Percentiles rank a stretch among this genome's conserved stretches.
phyloP scores from a whole-genome alignment of 495 filamentous ascomycete species.

The Tirmania nivea region DNA sequence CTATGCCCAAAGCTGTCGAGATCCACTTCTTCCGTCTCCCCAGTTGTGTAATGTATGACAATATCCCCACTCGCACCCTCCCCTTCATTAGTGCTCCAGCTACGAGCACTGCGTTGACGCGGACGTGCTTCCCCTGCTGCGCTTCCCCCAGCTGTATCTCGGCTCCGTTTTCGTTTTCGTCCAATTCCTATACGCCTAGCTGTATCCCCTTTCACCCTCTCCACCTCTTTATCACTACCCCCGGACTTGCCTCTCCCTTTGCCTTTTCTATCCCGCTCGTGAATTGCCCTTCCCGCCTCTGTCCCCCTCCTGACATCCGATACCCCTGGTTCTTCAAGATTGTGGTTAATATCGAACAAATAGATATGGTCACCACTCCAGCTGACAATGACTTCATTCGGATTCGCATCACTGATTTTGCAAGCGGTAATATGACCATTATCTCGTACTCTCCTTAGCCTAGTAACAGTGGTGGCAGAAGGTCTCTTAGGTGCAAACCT shows the following conservation, averaged over 20 bases:
- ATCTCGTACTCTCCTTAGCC: slow-evolving; percentile 18
- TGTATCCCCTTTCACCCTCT: not conserved
- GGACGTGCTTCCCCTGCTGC: not conserved
- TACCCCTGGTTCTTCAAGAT: slow-evolving; percentile 29
- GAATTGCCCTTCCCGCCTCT: not conserved
- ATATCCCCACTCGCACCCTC: not conserved
- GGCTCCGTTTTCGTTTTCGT: not conserved
- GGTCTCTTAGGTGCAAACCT: slow-evolving; percentile 40
- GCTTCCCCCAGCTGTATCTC: too few relatives aligned
- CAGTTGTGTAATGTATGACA: too few relatives aligned
- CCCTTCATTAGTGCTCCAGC: not conserved
- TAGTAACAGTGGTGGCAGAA: slow-evolving; percentile 24
- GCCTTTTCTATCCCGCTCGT: not conserved
- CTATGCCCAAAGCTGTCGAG: not conserved
- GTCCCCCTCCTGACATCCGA: not conserved
- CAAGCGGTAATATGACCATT: slow-evolving; percentile 54
- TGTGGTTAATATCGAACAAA: slow-evolving; percentile 46
- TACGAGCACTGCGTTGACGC: not conserved
- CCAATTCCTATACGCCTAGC: not conserved
- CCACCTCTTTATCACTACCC: not conserved
- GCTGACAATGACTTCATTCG: slow-evolving; percentile 51
- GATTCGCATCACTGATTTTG: slow-evolving; percentile 58
- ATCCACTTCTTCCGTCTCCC: not conserved
- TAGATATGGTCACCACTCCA: slow-evolving; percentile 62
- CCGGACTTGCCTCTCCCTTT: not conserved